Evolutionary conservation across 805 yeast species (phyloP), one percentile per base, ranked within the genome.

Genomic region (Candida ascalaphidarum): DNA sequence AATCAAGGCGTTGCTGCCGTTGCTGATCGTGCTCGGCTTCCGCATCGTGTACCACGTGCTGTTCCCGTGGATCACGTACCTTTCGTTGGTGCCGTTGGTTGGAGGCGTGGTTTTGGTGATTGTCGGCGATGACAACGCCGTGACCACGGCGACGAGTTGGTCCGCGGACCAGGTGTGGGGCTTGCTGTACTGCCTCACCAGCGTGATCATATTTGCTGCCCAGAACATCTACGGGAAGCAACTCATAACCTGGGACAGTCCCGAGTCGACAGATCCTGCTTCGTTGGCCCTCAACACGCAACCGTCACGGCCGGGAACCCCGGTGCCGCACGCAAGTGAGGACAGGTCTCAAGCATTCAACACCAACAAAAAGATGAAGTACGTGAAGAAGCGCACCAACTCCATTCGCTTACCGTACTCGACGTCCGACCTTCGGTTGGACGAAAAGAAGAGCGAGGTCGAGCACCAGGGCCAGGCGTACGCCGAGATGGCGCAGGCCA

Each of bases 201-300:
- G 92, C 4, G 70, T 88, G 27, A 49, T 81, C 6, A 73, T 84
- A 12, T 85, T 86, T 59, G 94, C 89, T 4, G 71, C 77, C 3
- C 95, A 85, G 46, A 85, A 85, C 48, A 81, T 86, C 25, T 85
- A 83, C 52, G 86, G 92, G 21, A 86, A 86, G 55, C 78, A 75
- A 37, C 75, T 86, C 22, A 71, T 85, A 36, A 83, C 63, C 1
- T 56, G 65, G 64, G 88, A 21, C 53, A 44, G 40, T 7, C 8
- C 8, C 6, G 55, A 52, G 30, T 46, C 41, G 11, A 27, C 39
- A 12, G 39, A 41, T 16, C 55, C 60, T 3, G 46, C 48, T 2
- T 41, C 51, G 22, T 40, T 55, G 29, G 60, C 48, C 5, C 31
- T 55, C 20, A 48, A 49, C 28, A 41, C 54, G 16, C 45, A 43